Evolutionary conservation across 176 grass and related monocot species (phyloP).

Genomic region (Eragrostis curvula): DNA sequence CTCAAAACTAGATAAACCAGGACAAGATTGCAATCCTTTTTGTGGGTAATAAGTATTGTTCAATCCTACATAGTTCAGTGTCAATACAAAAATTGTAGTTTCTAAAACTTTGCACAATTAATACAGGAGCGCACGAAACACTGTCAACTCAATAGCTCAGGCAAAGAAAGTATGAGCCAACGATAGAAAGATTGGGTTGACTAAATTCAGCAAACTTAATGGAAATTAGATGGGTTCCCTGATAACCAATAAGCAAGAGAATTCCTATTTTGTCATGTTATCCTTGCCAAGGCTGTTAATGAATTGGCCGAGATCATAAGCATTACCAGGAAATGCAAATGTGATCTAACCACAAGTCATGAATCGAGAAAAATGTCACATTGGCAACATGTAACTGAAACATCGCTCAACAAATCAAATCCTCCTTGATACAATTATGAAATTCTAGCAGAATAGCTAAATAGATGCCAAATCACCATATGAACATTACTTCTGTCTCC

Average conservation of each 20-base stretch:
- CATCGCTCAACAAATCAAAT: neutral
- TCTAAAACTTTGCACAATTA: neutral
- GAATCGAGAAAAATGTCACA: constrained; percentile 1
- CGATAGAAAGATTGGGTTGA: neutral
- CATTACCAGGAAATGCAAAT: constrained; percentile 23
- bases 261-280: neutral
- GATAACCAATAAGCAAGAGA: neutral
- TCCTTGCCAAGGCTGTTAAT: neutral
- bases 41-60: neutral
- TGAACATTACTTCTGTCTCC: neutral
- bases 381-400: neutral
- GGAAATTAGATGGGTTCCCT: neutral
- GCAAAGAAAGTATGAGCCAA: neutral
- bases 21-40: neutral
- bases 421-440: neutral
- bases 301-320: neutral
- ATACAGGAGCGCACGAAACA: neutral
- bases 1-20: neutral
- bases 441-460: constrained; percentile 5
- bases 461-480: neutral
- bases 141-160: neutral
- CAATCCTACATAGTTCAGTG: neutral
- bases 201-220: constrained; percentile 6
- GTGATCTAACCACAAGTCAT: neutral
- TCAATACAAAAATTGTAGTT: neutral